phyloP scores from a whole-genome alignment of 805 yeast species.

The Torulaspora franciscae region DNA sequence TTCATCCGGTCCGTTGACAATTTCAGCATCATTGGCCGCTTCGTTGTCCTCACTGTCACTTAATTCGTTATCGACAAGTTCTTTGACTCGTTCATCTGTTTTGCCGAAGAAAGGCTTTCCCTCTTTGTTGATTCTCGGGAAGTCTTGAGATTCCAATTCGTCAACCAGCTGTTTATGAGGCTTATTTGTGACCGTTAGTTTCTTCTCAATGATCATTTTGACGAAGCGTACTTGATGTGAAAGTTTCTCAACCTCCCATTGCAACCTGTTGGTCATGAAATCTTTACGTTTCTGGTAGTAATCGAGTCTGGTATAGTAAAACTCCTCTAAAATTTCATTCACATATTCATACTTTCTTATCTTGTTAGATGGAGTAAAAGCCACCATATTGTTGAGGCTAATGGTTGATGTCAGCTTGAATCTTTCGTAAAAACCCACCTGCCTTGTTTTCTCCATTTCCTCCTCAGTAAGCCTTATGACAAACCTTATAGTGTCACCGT shows the following conservation, averaged over 20 bases:
- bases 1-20: conserved; percentile 44
- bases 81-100: conserved; percentile 26
- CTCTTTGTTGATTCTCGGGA: conserved; percentile 69
- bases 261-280: conserved; percentile 58
- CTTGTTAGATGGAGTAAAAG: conserved; percentile 85
- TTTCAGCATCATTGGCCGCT: conserved; percentile 34
- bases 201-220: conserved; percentile 77
- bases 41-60: conserved; percentile 41
- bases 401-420: conserved; percentile 71
- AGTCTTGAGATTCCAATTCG: conserved; percentile 57
- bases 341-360: conserved; percentile 75
- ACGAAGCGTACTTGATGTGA: conserved; percentile 86
- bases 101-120: conserved; percentile 57
- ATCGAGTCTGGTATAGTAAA: conserved; percentile 79
- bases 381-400: conserved; percentile 84
- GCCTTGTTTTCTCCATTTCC: conserved; percentile 76
- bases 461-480: conserved; percentile 67
- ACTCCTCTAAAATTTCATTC: conserved; percentile 76
- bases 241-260: conserved; percentile 69
- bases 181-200: conserved; percentile 68
- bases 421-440: conserved; percentile 74
- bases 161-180: conserved; percentile 59
- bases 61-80: conserved; percentile 36
- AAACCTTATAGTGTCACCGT: conserved; percentile 73
- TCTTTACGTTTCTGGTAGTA: conserved; percentile 91